Evolutionary conservation across 2,329 filamentous ascomycete genomes (phyloP).

Genomic region (Trichoderma cornu-damae): DNA sequence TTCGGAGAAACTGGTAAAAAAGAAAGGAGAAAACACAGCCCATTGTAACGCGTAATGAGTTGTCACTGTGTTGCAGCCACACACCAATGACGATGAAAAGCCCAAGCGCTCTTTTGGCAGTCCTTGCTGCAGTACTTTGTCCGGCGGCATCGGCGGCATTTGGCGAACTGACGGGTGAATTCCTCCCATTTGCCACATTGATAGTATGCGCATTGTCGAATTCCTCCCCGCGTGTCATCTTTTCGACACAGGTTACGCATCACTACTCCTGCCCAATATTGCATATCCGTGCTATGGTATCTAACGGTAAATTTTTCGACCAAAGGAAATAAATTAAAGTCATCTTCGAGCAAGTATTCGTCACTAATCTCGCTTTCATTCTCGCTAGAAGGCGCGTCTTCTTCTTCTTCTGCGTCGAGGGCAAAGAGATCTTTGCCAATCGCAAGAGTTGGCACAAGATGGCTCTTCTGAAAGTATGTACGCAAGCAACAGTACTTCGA

Average conservation of each 20-base stretch:
- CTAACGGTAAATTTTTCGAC: conserved; percentile 98
- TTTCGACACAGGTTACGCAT: conserved; percentile 99
- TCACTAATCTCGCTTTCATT: conserved; percentile 61
- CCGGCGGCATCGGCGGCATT: conserved; percentile 89
- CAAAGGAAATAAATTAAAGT: conserved; percentile 96
- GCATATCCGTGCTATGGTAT: conserved; percentile 94
- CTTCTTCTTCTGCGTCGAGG: conserved; percentile 65
- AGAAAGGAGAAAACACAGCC: neutral
- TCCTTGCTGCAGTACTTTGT: conserved; percentile 99
- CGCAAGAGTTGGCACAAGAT: conserved; percentile 85
- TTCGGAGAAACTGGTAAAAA: neutral
- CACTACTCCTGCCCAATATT: conserved; percentile 98
- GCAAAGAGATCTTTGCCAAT: conserved; percentile 80
- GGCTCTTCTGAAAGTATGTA: conserved; percentile 91
- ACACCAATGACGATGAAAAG: conserved; percentile 97
- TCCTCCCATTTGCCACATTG: conserved; percentile 98
- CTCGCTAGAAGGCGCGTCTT: conserved; percentile 38
- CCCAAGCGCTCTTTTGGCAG: conserved; percentile 98
- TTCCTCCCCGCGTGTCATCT: conserved; percentile 89
- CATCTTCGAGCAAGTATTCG: conserved; percentile 86
- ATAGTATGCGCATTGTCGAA: conserved; percentile 96
- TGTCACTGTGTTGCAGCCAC: conserved; percentile 61
- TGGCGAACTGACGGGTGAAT: conserved; percentile 92
- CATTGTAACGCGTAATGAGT: neutral
- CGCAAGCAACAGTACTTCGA: conserved; percentile 97